Base-by-base conservation (phyloP, 2,329 filamentous ascomycete species). In the Emydomyces testavorans region DNA sequence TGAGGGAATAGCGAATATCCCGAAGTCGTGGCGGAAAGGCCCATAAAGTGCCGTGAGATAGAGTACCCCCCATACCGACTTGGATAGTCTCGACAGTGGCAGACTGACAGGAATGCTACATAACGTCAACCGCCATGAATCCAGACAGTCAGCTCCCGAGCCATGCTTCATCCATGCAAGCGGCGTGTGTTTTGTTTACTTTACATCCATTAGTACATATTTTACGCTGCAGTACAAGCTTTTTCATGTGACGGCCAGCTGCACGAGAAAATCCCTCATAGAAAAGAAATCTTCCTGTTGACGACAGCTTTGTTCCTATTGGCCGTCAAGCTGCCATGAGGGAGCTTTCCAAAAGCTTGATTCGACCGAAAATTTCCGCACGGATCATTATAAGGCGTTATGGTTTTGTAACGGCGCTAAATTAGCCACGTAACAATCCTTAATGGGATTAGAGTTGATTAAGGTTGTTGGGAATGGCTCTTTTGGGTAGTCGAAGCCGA, bases 401-500 rank as follows among this genome's bases (percentile, higher is more conserved):
- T n/a, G 28, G 5, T 32, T 20, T 16, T 24, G 26, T 36, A 23
- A 45, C 37, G 32, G 41, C 35, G 32, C 36, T 37, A 42, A 26
- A 24, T 15, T 18, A 32, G 40, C 38, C 32, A 41, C 40, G 26
- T 48, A 26, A 40, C 46, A 41, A 24, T 31, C 43, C 32, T 37
- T 39, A 37, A 46, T 28, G 21, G 35, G 32, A 37, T 46, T 46
- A 39, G 32, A 46, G 43, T 46, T 46, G 18, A 11, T 37, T 46
- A 39, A 37, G 16, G 32, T 37, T 26, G 3, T 6, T 18, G 2
- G 15, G 3, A 15, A 23, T 8, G n/a, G 13, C 40, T 26, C 32
- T 13, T 49, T 49, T 49, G 36, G 47, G 47, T 18, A 49, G 26
- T 44, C 40, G 16, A 15, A 49, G 15, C 47, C 47, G 47, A 42